Evolutionary conservation across 176 grass and related monocot genomes (phyloP), one percentile per base, ranked within the genome.

Genomic region (Alloteropsis semialata): DNA sequence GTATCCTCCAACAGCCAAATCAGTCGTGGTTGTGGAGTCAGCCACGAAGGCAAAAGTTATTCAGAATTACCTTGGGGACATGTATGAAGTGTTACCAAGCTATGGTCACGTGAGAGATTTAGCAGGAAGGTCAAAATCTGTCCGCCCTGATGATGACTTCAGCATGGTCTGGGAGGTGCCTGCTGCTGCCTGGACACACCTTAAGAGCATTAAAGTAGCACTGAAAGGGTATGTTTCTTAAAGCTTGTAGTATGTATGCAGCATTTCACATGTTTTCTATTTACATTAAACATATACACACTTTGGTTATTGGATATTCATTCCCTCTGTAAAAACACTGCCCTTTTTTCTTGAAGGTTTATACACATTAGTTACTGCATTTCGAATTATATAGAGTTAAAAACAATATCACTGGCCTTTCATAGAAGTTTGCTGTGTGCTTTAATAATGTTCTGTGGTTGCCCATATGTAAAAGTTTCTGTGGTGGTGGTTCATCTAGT

Each of bases 131-230:
- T 98, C 96, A 69, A 86, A 70, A 86, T 98, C 96, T 9, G 96
- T 98, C n/a, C 81, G 96, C 29, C 92, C 96, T 78, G 96, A 98
- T 91, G 92, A 98, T 81, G 87, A 91, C 81, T 98, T 98, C 78
- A 95, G 91, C 72, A 93, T 98, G 96, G 96, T 98, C 45, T 98
- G 96, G 96, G 96, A 98, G 88, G 96, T 98, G 56, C 96, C 96
- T 79, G 64, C 86, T 90, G 84, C 92, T 86, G 96, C 96, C 32
- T 98, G 92, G 96, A 93, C 96, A 70, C 96, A 95, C 87, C 89
- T 98, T 85, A 98, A 98, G 79, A 95, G 88, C 70, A 98, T 98
- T 72, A 89, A 87, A 74, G 87, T 84, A 68, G 92, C 96, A 72
- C 22, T 98, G 68, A 93, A 87, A 70, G 91, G 92, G 96, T 98